Evolutionary conservation across 441 rosid genomes (phyloP).

Genomic region (Croton setiger): DNA sequence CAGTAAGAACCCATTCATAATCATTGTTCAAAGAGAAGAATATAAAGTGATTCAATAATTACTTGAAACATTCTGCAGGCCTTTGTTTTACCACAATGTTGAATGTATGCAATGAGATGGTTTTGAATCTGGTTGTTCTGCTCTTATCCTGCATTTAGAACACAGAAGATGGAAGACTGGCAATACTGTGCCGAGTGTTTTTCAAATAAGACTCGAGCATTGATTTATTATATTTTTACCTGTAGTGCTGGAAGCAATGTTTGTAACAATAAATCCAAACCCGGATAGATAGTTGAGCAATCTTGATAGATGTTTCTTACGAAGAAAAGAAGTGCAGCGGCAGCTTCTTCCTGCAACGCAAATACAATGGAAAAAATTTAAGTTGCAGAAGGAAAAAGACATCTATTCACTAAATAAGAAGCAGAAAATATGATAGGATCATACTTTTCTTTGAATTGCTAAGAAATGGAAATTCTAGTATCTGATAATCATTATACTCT

Average conservation of each 20-base stretch:
- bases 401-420: too few relatives aligned
- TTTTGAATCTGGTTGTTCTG: background rate
- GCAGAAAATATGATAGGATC: too few relatives aligned
- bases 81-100: background rate
- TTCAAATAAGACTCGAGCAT: background rate
- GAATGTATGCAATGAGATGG: background rate
- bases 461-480: background rate
- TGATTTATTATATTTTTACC: conserved; percentile 4
- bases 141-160: background rate
- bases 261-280: background rate
- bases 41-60: background rate
- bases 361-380: background rate
- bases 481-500: background rate
- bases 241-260: conserved; percentile 3
- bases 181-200: background rate
- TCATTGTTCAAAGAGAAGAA: background rate
- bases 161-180: background rate
- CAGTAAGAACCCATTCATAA: background rate
- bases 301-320: conserved; percentile 14
- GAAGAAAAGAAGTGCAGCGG: conserved; percentile 10
- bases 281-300: conserved; percentile 1
- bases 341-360: conserved; percentile 17
- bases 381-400: too few relatives aligned
- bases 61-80: conserved; percentile 1
- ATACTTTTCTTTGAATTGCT: background rate